phyloP scores from a whole-genome alignment of 2,329 filamentous ascomycete genomes.

The Phialophora tarda region DNA sequence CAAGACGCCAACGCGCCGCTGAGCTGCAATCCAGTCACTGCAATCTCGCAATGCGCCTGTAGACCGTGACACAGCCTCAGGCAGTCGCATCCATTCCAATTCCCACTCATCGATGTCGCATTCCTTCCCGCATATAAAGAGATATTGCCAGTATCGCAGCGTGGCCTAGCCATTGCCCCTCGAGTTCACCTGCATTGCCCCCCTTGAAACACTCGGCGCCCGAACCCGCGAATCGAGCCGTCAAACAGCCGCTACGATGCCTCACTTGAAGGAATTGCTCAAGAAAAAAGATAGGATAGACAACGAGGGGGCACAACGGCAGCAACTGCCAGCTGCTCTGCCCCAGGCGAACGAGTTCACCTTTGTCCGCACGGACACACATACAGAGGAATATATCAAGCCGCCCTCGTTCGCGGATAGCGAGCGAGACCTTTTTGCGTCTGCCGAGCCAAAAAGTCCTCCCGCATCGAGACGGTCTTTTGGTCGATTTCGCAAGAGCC shows the following conservation, averaged over 20 bases:
- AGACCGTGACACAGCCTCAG: conserved; percentile 8
- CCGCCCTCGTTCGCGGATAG: conserved; percentile 63
- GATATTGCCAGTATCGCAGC: conserved; percentile 31
- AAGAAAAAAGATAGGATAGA: conserved; percentile 66
- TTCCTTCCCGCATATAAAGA: conserved; percentile 25
- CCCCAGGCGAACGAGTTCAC: conserved; percentile 70
- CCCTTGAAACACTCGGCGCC: not conserved
- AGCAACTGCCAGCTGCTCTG: conserved; percentile 38
- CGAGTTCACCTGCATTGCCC: not conserved
- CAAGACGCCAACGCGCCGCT: conserved; percentile 13
- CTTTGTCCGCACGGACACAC: conserved; percentile 83
- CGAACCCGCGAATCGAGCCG: not conserved
- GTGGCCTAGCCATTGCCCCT: conserved; percentile 15
- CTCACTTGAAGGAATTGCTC: conserved; percentile 62
- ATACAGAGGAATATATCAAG: conserved; percentile 76
- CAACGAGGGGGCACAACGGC: conserved; percentile 42
- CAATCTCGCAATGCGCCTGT: conserved; percentile 4
- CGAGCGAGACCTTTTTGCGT: not conserved
- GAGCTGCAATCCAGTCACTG: conserved; percentile 11
- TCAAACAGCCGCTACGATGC: conserved; percentile 50
- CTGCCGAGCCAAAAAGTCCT: conserved; percentile 23
- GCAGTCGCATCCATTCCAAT: conserved; percentile 22
- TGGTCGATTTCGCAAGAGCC: conserved; percentile 42
- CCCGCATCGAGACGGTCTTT: conserved; percentile 38
- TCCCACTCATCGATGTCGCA: conserved; percentile 19